A percentile compares a stretch with the other conserved stretches of the same genome.
Conservation (phyloP, 805 yeast species). For the Kluyveromyces wickerhamii region DNA sequence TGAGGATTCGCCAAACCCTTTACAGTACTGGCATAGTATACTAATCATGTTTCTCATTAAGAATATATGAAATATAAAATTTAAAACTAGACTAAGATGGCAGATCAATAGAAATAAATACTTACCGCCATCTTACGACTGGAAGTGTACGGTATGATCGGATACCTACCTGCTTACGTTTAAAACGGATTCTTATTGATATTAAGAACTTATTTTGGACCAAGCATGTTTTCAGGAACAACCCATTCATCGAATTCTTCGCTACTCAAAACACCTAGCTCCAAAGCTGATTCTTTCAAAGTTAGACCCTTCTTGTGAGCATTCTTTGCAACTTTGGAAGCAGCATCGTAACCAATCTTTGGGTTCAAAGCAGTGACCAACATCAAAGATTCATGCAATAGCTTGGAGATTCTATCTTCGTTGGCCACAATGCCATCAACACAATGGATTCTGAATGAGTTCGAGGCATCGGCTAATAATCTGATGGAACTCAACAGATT, state of each 20-base stretch:
- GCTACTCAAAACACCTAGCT: conserved; percentile 73
- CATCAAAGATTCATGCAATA: conserved; percentile 92
- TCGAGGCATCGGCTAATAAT: conserved; percentile 79
- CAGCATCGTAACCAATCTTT: conserved; percentile 95
- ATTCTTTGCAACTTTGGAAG: conserved; percentile 96
- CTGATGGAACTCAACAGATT: conserved; percentile 84
- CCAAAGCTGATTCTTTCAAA: conserved; percentile 88
- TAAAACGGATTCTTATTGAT: no score
- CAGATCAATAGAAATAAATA: no score
- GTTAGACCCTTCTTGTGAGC: conserved; percentile 98
- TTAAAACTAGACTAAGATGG: no score
- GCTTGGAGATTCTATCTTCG: conserved; percentile 74
- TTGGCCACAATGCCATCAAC: conserved; percentile 92
- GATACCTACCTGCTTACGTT: no score
- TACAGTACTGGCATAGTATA: no score
- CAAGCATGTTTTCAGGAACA: conserved; percentile 95
- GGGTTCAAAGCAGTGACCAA: conserved; percentile 98
- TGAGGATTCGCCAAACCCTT: no score
- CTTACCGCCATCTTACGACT: no score
- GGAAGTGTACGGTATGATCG: no score
- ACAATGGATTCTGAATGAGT: conserved; percentile 90
- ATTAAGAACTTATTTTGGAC: conserved; percentile 80
- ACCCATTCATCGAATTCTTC: conserved; percentile 96
- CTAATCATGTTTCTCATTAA: no score
- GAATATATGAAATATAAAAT: no score